Conservation (phyloP, 352 stramenopile genomes). For the Phytophthora cajani region DNA sequence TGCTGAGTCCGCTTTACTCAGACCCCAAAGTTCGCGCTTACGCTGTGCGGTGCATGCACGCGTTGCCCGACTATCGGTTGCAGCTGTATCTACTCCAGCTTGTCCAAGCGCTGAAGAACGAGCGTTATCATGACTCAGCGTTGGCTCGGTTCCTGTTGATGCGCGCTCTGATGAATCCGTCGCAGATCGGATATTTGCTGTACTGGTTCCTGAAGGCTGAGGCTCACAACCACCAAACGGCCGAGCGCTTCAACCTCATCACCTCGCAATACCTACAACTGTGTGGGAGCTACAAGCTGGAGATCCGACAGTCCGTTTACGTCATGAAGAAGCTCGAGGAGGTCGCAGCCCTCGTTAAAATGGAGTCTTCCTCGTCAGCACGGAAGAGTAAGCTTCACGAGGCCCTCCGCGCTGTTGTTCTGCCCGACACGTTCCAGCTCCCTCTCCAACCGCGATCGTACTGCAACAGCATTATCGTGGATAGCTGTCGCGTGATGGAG, state of each 20-base stretch:
- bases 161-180: slow-evolving; percentile 72
- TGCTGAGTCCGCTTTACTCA: slow-evolving; percentile 84
- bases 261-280: slow-evolving; percentile 86
- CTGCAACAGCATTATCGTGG: slow-evolving; percentile 76
- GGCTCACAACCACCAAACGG: slow-evolving; percentile 61
- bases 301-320: slow-evolving; percentile 92
- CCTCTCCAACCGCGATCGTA: slow-evolving; percentile 87
- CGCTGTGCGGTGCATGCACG: slow-evolving; percentile 90
- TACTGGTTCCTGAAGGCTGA: slow-evolving; percentile 88
- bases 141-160: slow-evolving; percentile 82
- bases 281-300: slow-evolving; percentile 88
- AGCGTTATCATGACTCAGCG: slow-evolving; percentile 84
- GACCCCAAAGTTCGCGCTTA: slow-evolving; percentile 94
- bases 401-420: slow-evolving; percentile 53
- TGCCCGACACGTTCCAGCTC: slow-evolving; percentile 91
- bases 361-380: slow-evolving; percentile 41
- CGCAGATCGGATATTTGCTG: slow-evolving; percentile 82
- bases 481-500: slow-evolving; percentile 93
- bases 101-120: slow-evolving; percentile 86
- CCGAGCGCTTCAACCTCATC: slow-evolving; percentile 73
- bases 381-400: slow-evolving; percentile 65
- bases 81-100: slow-evolving; percentile 88
- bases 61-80: slow-evolving; percentile 86
- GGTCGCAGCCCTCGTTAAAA: slow-evolving; percentile 75
- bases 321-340: slow-evolving; percentile 92